Conservation (phyloP, 2,329 filamentous ascomycete species). For the Alternaria incomplexa region DNA sequence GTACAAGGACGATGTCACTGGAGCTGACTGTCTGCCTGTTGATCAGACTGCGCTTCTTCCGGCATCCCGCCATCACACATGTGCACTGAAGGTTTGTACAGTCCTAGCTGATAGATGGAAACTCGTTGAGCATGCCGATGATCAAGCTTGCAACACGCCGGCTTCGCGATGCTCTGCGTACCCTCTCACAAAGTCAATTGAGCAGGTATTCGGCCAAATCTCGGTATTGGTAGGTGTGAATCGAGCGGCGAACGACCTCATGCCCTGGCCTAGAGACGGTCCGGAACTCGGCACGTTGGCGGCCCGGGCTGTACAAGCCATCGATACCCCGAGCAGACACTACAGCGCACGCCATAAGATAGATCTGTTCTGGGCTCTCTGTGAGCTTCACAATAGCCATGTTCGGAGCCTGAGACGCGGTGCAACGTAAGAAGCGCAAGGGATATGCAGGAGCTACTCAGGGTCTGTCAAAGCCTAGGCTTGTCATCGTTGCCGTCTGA, state of each 20-base stretch:
- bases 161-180: neutral
- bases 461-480: neutral
- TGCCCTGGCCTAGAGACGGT: neutral
- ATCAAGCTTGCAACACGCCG: neutral
- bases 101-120: neutral
- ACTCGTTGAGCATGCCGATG: neutral
- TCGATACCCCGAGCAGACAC: neutral
- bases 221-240: neutral
- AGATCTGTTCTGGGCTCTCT: neutral
- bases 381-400: neutral
- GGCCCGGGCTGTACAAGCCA: neutral
- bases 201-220: neutral
- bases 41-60: neutral
- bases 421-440: neutral
- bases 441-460: neutral
- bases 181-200: neutral
- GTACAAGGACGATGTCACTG: neutral
- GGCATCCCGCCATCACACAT: neutral
- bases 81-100: neutral
- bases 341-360: neutral
- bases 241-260: neutral
- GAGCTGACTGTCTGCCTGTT: neutral
- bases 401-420: neutral
- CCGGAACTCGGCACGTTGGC: neutral
- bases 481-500: neutral